Evolutionary conservation across 352 stramenopile species (phyloP).

Genomic region (Globisporangium parvum): DNA sequence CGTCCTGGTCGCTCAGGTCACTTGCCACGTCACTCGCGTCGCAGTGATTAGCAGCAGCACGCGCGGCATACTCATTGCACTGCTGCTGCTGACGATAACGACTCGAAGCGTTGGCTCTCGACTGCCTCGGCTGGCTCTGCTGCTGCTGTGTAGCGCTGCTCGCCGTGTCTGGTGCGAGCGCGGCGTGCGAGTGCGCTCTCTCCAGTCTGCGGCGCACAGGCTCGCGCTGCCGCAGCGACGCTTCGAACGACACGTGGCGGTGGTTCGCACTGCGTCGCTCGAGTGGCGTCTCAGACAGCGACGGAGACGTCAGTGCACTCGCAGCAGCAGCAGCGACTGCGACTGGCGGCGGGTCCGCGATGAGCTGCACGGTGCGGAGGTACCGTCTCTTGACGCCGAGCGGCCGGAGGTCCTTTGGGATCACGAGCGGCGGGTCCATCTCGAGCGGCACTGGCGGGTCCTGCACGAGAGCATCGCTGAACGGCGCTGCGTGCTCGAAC

Average conservation of each 20-base stretch:
- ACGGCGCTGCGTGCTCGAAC: conserved; percentile 37
- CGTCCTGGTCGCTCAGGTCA: too few species aligned
- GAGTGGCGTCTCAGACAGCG: not conserved
- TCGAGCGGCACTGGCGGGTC: conserved; percentile 19
- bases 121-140: not conserved
- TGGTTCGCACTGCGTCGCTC: not conserved
- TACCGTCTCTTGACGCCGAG: conserved; percentile 40
- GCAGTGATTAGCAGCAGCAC: too few species aligned
- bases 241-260: conserved; percentile 6
- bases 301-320: too few species aligned
- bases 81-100: not conserved
- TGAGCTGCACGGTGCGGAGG: conserved; percentile 57
- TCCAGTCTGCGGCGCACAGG: not conserved
- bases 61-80: too few species aligned
- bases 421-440: conserved; percentile 47
- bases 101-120: not conserved
- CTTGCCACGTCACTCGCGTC: too few species aligned
- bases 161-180: not conserved
- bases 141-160: not conserved
- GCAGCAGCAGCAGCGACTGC: not conserved
- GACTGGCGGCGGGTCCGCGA: conserved; percentile 17
- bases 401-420: conserved; percentile 46
- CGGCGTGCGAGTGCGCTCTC: conserved; percentile 8
- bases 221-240: conserved; percentile 7
- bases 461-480: conserved; percentile 19